Evolutionary conservation across 2,329 filamentous ascomycete genomes (phyloP).

Genomic region (Cordyceps pruinosa): DNA sequence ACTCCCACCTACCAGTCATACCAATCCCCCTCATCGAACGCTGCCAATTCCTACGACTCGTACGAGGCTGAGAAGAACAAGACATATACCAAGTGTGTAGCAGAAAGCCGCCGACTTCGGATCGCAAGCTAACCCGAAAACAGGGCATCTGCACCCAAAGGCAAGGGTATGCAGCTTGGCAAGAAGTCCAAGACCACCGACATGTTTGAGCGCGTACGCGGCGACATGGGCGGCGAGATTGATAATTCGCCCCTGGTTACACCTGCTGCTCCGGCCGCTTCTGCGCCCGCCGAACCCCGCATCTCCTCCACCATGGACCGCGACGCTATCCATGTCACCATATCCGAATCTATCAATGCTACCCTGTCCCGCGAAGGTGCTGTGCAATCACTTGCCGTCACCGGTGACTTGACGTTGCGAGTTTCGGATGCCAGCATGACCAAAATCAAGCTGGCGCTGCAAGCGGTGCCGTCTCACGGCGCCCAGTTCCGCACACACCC

Average conservation of each 20-base stretch:
- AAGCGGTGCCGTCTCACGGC: constrained; percentile 68
- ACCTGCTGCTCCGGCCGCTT: constrained; percentile 42
- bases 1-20: constrained; percentile 84
- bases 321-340: constrained; percentile 79
- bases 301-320: constrained; percentile 64
- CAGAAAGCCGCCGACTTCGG: background rate
- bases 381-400: constrained; percentile 79
- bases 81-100: constrained; percentile 64
- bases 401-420: constrained; percentile 84
- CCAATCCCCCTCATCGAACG: constrained; percentile 67
- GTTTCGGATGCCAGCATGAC: constrained; percentile 84
- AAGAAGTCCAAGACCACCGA: constrained; percentile 98
- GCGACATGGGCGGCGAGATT: constrained; percentile 79
- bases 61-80: constrained; percentile 99
- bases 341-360: constrained; percentile 85
- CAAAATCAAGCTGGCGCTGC: constrained; percentile 81
- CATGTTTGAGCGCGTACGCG: constrained; percentile 93
- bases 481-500: constrained; percentile 93
- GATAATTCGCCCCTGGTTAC: constrained; percentile 71
- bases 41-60: constrained; percentile 78
- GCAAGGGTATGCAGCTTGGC: constrained; percentile 97
- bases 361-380: constrained; percentile 83
- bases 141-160: constrained; percentile 62
- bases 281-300: constrained; percentile 47
- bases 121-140: constrained; percentile 10